Evolutionary conservation across 2,329 filamentous ascomycete genomes (phyloP).

Genomic region (Pyrenochaeta sp.): DNA sequence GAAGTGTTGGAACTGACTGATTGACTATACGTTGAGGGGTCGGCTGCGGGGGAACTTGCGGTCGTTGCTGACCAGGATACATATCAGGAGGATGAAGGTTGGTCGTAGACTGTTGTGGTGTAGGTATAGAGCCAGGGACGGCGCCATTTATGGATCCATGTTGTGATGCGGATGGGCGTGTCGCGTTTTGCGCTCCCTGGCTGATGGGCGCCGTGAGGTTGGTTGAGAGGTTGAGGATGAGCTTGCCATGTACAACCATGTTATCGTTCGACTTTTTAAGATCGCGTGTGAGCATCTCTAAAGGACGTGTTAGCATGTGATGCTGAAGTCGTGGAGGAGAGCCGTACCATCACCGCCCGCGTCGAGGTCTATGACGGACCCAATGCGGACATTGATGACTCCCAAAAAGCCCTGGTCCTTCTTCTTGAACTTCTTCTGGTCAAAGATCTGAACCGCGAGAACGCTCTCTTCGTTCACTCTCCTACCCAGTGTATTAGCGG

Average conservation of each 20-base stretch:
- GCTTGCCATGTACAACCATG: slow-evolving; percentile 94
- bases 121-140: slow-evolving; percentile 43
- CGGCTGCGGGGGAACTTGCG: slow-evolving; percentile 32
- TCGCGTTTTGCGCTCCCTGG: slow-evolving; percentile 52
- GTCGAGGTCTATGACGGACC: slow-evolving; percentile 90
- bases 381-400: slow-evolving; percentile 95
- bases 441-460: slow-evolving; percentile 96
- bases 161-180: slow-evolving; percentile 51
- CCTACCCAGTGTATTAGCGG: slow-evolving; percentile 62
- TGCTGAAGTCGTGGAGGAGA: slow-evolving; percentile 2
- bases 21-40: slow-evolving; percentile 35
- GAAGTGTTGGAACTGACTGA: slow-evolving; percentile 41
- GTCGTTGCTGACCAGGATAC: slow-evolving; percentile 46
- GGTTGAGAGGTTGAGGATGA: slow-evolving; percentile 95
- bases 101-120: slow-evolving; percentile 50
- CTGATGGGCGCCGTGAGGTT: slow-evolving; percentile 79
- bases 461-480: slow-evolving; percentile 94
- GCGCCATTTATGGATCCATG: slow-evolving; percentile 51
- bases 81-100: slow-evolving; percentile 48
- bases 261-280: slow-evolving; percentile 98
- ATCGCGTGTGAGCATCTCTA: slow-evolving; percentile 96
- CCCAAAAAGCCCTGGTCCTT: slow-evolving; percentile 99
- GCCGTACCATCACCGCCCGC: slow-evolving; percentile 86
- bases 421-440: slow-evolving; percentile 99
- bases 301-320: slow-evolving; percentile 30